These are phyloP conservation scores for Breviolum minutum DNA, from an alignment of 73 alveolate species.

Conservation along the genomic window DNA sequence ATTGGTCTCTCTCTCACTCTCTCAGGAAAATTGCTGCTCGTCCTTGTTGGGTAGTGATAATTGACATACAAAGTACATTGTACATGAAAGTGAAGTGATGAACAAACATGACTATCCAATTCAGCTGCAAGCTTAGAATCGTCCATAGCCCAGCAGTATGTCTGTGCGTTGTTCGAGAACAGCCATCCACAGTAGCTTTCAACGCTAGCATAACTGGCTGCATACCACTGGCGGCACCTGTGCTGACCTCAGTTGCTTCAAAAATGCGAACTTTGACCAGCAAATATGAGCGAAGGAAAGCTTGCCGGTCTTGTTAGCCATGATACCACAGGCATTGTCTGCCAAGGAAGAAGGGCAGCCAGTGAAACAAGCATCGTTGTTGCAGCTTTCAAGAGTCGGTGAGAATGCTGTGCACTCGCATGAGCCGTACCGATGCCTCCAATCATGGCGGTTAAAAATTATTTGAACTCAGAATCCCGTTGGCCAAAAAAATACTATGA, in stretches of 20 bases:
- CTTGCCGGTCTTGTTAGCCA: neutral
- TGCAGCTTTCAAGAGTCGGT: slow-evolving; percentile 23
- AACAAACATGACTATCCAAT: neutral
- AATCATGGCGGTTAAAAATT: neutral
- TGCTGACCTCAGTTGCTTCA: slow-evolving; percentile 60
- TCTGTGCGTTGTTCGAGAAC: slow-evolving; percentile 29
- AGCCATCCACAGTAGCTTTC: slow-evolving; percentile 93
- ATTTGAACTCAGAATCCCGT: neutral
- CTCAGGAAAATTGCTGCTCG: no score
- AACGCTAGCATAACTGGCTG: slow-evolving; percentile 28
- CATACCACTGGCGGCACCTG: slow-evolving; percentile 86
- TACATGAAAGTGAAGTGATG: neutral
- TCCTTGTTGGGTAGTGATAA: no score
- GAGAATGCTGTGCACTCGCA: slow-evolving; percentile 31
- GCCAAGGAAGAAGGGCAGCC: slow-evolving; percentile 89
- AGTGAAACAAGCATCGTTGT: slow-evolving; percentile 86
- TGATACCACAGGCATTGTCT: slow-evolving; percentile 75
- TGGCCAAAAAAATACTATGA: no score
- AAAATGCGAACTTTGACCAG: neutral
- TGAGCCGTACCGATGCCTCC: slow-evolving; percentile 54
- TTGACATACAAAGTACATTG: no score
- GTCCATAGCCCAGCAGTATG: slow-evolving; percentile 94
- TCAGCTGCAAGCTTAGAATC: slow-evolving; percentile 1
- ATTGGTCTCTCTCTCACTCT: no score
- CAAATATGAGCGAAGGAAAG: neutral